These are phyloP conservation scores for Aegilops sharonensis DNA, from an alignment of 176 grass and related monocot genomes.

Conservation along the genomic window DNA sequence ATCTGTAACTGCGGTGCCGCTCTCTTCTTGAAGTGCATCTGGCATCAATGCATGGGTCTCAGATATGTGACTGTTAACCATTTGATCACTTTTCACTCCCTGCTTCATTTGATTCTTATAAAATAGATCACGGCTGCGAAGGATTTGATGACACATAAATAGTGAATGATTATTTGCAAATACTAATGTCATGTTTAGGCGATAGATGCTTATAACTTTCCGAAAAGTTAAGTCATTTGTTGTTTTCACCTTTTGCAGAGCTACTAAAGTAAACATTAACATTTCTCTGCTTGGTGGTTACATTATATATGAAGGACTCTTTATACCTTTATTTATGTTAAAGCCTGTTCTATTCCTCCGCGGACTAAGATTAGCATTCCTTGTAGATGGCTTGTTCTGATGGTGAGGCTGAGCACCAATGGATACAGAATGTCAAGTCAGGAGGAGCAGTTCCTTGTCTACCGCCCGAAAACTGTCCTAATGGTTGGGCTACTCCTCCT, in stretches of 20 bases:
- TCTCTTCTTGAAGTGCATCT: background rate
- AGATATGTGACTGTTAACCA: background rate
- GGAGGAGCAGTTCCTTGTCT: slow-evolving; percentile 73
- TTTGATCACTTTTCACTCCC: background rate
- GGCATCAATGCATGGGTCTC: background rate
- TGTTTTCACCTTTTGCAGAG: background rate
- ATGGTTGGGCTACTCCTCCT: slow-evolving; percentile 72
- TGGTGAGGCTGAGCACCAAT: slow-evolving; percentile 55
- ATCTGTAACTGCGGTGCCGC: background rate
- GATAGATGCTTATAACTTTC: background rate
- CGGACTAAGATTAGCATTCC: background rate
- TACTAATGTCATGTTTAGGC: background rate
- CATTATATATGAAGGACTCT: background rate
- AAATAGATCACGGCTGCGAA: background rate
- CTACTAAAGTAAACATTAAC: background rate
- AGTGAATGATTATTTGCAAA: background rate
- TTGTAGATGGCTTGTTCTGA: slow-evolving; percentile 55
- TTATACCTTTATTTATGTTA: background rate
- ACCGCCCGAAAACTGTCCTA: slow-evolving; percentile 44
- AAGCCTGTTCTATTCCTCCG: background rate
- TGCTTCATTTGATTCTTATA: background rate
- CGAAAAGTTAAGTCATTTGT: background rate
- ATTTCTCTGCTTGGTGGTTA: too few species aligned
- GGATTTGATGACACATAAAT: background rate
- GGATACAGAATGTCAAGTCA: slow-evolving; percentile 66